These are phyloP conservation scores for Penicillium fuscoglaucum DNA, from an alignment of 2,329 filamentous ascomycete genomes.

Conservation along the genomic window DNA sequence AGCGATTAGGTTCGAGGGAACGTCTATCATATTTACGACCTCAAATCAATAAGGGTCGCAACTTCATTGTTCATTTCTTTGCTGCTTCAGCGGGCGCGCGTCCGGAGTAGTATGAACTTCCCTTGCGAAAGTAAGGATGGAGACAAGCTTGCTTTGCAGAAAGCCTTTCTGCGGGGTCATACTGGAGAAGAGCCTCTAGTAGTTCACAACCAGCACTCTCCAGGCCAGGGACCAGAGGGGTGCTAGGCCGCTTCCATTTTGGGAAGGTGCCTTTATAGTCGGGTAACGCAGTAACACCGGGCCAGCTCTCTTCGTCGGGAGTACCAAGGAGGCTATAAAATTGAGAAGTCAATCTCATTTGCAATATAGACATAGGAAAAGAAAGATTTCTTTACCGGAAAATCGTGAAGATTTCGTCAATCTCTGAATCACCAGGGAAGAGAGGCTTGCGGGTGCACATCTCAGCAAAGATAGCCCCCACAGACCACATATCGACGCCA, in stretches of 20 bases:
- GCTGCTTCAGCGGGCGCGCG: conserved; percentile 23
- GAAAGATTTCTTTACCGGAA: conserved; percentile 65
- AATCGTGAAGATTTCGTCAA: conserved; percentile 92
- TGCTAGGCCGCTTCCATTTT: conserved; percentile 76
- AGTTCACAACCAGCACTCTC: conserved; percentile 59
- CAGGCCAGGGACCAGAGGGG: conserved; percentile 68
- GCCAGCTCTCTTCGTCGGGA: conserved; percentile 78
- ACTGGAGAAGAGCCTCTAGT: conserved; percentile 71
- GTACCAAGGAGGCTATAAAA: conserved; percentile 67
- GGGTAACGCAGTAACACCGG: conserved; percentile 86
- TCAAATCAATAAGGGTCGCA: no score
- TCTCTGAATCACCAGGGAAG: conserved; percentile 89
- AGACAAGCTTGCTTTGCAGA: conserved; percentile 84
- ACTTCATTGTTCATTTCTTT: no score
- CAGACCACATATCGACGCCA: conserved; percentile 94
- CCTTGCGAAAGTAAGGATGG: conserved; percentile 75
- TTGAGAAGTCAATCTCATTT: conserved; percentile 35
- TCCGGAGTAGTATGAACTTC: conserved; percentile 51
- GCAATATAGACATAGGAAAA: background rate
- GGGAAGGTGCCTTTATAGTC: conserved; percentile 92
- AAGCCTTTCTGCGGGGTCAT: conserved; percentile 81
- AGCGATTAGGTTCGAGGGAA: no score
- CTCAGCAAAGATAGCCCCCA: conserved; percentile 91
- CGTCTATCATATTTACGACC: no score
- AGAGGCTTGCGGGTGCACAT: conserved; percentile 93